Conservation (phyloP, 306 rosid genomes). For the Astragalus membranaceus region DNA sequence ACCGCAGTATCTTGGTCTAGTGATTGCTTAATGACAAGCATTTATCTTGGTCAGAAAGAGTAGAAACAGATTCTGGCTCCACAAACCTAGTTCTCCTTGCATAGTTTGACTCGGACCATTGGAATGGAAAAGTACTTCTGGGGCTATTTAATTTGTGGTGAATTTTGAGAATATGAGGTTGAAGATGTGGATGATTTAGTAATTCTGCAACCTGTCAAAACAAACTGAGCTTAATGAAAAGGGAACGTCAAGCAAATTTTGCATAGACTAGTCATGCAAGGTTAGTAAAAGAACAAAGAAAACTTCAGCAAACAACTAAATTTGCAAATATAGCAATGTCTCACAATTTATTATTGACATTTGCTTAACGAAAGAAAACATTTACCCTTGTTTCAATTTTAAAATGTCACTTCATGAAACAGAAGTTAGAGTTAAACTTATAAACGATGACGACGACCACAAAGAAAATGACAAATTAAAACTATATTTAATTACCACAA, state of each 20-base stretch:
- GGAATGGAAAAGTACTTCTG: slow-evolving; percentile 45
- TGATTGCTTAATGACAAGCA: slow-evolving; percentile 52
- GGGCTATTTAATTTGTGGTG: slow-evolving; percentile 73
- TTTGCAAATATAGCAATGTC: background rate
- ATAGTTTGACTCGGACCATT: slow-evolving; percentile 48
- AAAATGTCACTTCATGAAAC: no score
- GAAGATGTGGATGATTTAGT: slow-evolving; percentile 74
- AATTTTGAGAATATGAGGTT: slow-evolving; percentile 71
- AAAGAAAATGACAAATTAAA: no score
- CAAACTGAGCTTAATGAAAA: background rate
- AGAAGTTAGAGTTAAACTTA: no score
- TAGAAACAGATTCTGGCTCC: slow-evolving; percentile 42
- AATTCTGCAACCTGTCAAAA: slow-evolving; percentile 76
- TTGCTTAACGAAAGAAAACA: background rate
- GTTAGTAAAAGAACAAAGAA: background rate
- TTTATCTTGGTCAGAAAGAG: slow-evolving; percentile 43
- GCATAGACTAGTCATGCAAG: no score
- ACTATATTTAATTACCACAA: no score
- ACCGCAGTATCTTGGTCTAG: no score
- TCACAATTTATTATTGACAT: background rate
- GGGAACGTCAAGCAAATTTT: no score
- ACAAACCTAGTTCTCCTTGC: slow-evolving; percentile 60
- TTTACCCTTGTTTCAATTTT: no score
- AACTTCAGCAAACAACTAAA: background rate
- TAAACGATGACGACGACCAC: no score